Percentiles rank a stretch among this genome's conserved stretches.
These are phyloP conservation scores for Termitomyces sp. DNA, from an alignment of 1,284 basidiomycete species.

Conservation along the genomic window DNA sequence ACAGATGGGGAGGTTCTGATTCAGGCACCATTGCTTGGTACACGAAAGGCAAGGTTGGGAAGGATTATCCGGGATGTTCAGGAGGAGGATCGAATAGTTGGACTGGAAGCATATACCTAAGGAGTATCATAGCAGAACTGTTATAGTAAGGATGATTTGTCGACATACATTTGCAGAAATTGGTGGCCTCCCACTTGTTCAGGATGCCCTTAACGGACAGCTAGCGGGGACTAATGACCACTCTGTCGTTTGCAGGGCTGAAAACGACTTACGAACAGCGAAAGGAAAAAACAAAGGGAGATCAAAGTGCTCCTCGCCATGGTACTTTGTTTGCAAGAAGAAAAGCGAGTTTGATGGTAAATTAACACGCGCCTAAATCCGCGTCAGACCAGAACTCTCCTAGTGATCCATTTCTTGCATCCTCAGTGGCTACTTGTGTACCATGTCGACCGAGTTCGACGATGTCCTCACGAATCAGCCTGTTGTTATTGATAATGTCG, in stretches of 20 bases:
- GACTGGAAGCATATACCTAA: constrained; percentile 86
- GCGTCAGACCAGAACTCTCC: neutral
- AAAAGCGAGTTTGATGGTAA: too few species aligned
- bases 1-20: constrained; percentile 87
- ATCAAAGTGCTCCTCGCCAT: constrained; percentile 11
- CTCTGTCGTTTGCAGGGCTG: constrained; percentile 16
- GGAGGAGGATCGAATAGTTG: constrained; percentile 83
- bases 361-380: neutral
- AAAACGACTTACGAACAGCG: constrained; percentile 23
- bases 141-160: neutral
- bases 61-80: constrained; percentile 78
- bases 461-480: constrained; percentile 91
- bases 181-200: constrained; percentile 78
- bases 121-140: constrained; percentile 10
- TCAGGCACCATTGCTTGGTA: constrained; percentile 92
- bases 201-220: constrained; percentile 42
- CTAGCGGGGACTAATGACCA: constrained; percentile 26
- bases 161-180: constrained; percentile 75
- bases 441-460: constrained; percentile 79
- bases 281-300: constrained; percentile 21
- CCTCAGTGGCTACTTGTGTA: constrained; percentile 2
- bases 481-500: constrained; percentile 94
- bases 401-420: neutral
- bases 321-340: too few species aligned
- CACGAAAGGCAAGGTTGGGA: constrained; percentile 88